Conservation (phyloP, 441 rosid genomes). For the Populus tomentosa region DNA sequence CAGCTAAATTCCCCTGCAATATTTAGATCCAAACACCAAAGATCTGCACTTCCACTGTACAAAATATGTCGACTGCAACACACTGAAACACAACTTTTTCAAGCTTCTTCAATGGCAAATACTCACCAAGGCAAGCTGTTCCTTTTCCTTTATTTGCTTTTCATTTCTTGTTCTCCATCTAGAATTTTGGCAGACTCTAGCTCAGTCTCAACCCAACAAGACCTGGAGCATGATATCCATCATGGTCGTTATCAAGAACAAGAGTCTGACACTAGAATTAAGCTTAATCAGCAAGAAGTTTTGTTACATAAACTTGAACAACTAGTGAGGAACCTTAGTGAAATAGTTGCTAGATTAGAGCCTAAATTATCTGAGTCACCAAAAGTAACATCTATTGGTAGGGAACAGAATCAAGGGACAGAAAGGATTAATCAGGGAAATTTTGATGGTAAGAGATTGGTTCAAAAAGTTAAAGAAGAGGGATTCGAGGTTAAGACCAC, state of each 20-base stretch:
- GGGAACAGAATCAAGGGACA: slow-evolving; percentile 17
- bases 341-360: slow-evolving; percentile 63
- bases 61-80: slow-evolving; percentile 20
- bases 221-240: slow-evolving; percentile 27
- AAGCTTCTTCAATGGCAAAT: slow-evolving; percentile 48
- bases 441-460: slow-evolving; percentile 16
- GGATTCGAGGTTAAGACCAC: slow-evolving; percentile 13
- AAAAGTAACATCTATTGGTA: slow-evolving; percentile 12
- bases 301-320: slow-evolving; percentile 62
- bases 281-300: slow-evolving; percentile 34
- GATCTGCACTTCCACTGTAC: slow-evolving; percentile 21
- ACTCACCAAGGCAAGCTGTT: slow-evolving; percentile 50
- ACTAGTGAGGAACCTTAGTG: slow-evolving; percentile 62
- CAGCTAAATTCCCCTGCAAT: slow-evolving; percentile 24
- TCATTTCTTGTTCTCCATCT: slow-evolving; percentile 29
- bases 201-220: slow-evolving; percentile 26
- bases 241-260: slow-evolving; percentile 19
- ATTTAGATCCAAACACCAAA: slow-evolving; percentile 32
- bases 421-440: slow-evolving; percentile 18
- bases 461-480: slow-evolving; percentile 21
- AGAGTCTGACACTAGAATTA: slow-evolving; percentile 15
- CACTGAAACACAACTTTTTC: slow-evolving; percentile 24
- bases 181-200: slow-evolving; percentile 21
- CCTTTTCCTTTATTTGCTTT: slow-evolving; percentile 36
- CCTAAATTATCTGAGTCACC: slow-evolving; percentile 36